A percentile compares a stretch with the other conserved stretches of the same genome.
Evolutionary conservation across 352 stramenopile species (phyloP).

Genomic region (Globisporangium lucens): DNA sequence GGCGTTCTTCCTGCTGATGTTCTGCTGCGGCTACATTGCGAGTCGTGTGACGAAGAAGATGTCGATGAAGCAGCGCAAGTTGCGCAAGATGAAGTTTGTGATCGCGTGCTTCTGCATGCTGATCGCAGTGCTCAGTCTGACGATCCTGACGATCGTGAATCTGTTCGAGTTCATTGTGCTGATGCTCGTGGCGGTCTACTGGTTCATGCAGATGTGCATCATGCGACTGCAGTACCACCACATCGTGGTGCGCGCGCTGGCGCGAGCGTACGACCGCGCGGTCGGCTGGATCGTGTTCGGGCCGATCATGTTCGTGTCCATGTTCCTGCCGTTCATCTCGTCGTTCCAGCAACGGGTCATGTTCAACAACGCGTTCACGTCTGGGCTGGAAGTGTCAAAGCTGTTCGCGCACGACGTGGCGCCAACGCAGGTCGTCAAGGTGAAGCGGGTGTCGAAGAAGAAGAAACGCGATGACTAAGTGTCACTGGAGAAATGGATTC

Average conservation of each 20-base stretch:
- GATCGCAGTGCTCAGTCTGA: constrained; percentile 64
- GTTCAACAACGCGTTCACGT: constrained; percentile 90
- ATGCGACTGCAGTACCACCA: constrained; percentile 80
- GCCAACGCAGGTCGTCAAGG: constrained; percentile 76
- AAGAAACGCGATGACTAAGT: constrained; percentile 84
- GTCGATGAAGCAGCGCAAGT: constrained; percentile 88
- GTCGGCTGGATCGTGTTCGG: constrained; percentile 89
- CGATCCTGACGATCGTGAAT: constrained; percentile 66
- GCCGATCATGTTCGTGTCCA: constrained; percentile 85
- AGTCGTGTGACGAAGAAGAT: constrained; percentile 88
- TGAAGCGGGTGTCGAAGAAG: constrained; percentile 87
- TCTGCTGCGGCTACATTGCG: constrained; percentile 82
- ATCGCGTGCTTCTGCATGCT: constrained; percentile 68
- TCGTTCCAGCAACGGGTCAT: constrained; percentile 88
- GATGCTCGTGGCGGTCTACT: constrained; percentile 74
- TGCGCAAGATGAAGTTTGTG: constrained; percentile 88
- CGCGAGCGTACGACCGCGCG: constrained; percentile 65
- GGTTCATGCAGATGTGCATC: constrained; percentile 85
- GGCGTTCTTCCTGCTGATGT: constrained; percentile 65
- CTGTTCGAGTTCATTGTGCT: constrained; percentile 73
- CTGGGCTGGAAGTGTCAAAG: constrained; percentile 85
- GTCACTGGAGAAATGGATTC: background rate
- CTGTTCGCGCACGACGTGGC: constrained; percentile 86
- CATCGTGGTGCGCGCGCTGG: constrained; percentile 77
- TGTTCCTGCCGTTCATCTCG: constrained; percentile 88